phyloP scores from a whole-genome alignment of 192 early-diverging fungal genomes.

The Coemansia pectinata region DNA sequence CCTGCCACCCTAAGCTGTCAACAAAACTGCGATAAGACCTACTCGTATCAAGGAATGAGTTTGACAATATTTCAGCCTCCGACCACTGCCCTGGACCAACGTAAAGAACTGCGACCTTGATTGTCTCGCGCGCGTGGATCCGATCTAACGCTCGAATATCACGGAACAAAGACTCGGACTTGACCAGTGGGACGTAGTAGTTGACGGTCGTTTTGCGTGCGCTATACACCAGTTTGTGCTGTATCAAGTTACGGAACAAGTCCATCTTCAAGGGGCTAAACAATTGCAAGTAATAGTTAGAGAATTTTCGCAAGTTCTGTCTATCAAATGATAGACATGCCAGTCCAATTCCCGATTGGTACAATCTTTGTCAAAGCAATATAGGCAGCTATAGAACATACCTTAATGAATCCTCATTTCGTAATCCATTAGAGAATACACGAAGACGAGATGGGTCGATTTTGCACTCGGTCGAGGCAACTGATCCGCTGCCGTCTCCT shows the following conservation, averaged over 20 bases:
- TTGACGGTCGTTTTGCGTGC: constrained; percentile 5
- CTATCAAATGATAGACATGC: neutral
- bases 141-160: constrained; percentile 41
- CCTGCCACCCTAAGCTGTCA: constrained; percentile 87
- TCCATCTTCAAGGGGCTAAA: constrained; percentile 36
- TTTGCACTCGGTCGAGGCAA: neutral
- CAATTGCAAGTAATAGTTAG: neutral
- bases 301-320: neutral
- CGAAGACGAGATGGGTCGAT: neutral
- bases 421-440: neutral
- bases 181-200: constrained; percentile 28
- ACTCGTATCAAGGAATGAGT: constrained; percentile 65
- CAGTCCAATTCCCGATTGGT: neutral
- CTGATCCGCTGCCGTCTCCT: neutral
- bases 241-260: constrained; percentile 30
- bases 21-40: constrained; percentile 83
- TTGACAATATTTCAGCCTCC: constrained; percentile 82
- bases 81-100: constrained; percentile 90
- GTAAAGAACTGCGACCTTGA: constrained; percentile 92
- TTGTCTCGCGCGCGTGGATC: constrained; percentile 65
- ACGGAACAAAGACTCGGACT: constrained; percentile 28
- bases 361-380: neutral
- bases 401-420: neutral
- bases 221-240: constrained; percentile 24
- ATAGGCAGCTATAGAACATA: neutral